Evolutionary conservation across 495 filamentous ascomycete species (phyloP), one percentile per base, ranked within the genome.

Genomic region (Durotheca rogersii): DNA sequence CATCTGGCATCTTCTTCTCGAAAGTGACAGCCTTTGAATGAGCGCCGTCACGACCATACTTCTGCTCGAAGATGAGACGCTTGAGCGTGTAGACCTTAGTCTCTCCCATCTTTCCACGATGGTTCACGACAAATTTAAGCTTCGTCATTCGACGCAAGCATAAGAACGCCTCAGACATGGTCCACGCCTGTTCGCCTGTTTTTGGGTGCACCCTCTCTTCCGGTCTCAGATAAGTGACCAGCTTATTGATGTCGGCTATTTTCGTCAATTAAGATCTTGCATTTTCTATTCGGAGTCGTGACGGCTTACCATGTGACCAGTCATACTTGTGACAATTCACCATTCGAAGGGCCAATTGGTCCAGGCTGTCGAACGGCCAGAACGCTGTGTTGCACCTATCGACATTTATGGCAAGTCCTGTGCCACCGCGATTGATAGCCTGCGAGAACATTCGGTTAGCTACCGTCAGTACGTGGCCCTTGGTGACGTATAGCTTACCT

Each of bases 331-430:
- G 39, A 1, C 9, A 21, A 38, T 31, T 53, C 34, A 66, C 16
- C 7, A 64, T 36, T 4, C 34, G 16, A 21, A 53, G 21, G 0
- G 64, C 61, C 37, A 58, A 32, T 1, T 60, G 56, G 47, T 57
- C 29, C 9, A 80, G 41, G 18, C 56, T 63, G 18, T 74, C 67
- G 9, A 67, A 60, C 6, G 65, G 68, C 83, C 83, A 91, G 71
- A 91, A 93, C n/a, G 79, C 80, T 15, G 85, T 80, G 47, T 90
- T 90, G 39, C 86, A 78, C 45, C 88, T 81, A 56, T 97, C 90
- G 17, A 94, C 81, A 52, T 95, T 96, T 52, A 98, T 66, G 3
- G 87, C 73, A 11, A 92, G 67, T 5, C 80, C 80, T 18, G 75
- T 71, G 9, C 68, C 66, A 23, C 73, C 70, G 54, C 80, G 53